A percentile compares a stretch with the other conserved stretches of the same genome.
Evolutionary conservation across 169 alveolate genomes (phyloP).

Genomic region (Plasmodium knowlesi): DNA sequence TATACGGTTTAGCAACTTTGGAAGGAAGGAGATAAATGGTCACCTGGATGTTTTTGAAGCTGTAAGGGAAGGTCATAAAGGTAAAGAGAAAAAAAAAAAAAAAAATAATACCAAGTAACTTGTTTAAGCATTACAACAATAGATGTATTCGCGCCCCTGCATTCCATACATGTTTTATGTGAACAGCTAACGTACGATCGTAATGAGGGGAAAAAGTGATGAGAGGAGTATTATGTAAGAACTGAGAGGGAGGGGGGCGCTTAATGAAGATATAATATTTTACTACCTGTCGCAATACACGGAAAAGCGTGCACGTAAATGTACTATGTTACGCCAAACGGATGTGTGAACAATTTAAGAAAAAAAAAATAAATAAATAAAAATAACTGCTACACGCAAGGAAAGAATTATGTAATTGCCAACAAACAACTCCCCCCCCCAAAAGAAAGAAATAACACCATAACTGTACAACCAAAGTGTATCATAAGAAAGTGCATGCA

Average conservation of each 20-base stretch:
- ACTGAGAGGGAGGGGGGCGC: background rate
- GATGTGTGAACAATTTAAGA: background rate
- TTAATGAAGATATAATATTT: background rate
- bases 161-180: background rate
- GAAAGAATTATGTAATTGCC: background rate
- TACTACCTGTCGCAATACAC: background rate
- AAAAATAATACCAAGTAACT: background rate
- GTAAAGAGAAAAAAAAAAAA: slow-evolving; percentile 26
- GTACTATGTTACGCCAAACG: background rate
- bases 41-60: slow-evolving; percentile 16
- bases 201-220: background rate
- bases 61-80: slow-evolving; percentile 23
- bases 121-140: background rate
- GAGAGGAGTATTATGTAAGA: background rate
- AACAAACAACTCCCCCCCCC: background rate
- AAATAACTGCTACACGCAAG: background rate
- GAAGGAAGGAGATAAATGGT: slow-evolving; percentile 12
- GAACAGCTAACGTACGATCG: background rate
- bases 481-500: background rate
- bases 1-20: background rate
- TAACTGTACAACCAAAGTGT: background rate
- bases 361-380: too few relatives aligned
- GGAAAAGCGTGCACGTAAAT: background rate
- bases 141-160: background rate
- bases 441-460: background rate